phyloP scores from a whole-genome alignment of 2,329 filamentous ascomycete genomes.

The Pyrenophora seminiperda region DNA sequence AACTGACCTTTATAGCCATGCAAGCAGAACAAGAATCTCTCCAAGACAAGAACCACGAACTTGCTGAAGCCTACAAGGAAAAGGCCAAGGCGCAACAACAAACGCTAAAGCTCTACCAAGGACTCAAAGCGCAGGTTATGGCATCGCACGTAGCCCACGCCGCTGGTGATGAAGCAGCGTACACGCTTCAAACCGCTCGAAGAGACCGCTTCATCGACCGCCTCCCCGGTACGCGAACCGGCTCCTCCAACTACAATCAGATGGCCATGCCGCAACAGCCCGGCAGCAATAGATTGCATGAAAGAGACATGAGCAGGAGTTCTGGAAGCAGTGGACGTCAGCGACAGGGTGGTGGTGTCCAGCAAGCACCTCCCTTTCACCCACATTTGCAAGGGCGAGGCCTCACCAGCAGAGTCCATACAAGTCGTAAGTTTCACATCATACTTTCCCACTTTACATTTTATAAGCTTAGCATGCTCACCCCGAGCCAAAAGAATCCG shows the following conservation, averaged over 20 bases:
- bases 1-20: constrained; percentile 53
- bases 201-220: constrained; percentile 40
- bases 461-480: constrained; percentile 4
- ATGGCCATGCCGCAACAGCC: constrained; percentile 21
- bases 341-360: constrained; percentile 26
- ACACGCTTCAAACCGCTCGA: constrained; percentile 33
- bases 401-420: constrained; percentile 17
- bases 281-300: constrained; percentile 21
- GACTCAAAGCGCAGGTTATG: constrained; percentile 62
- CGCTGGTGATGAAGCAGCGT: constrained; percentile 55
- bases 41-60: constrained; percentile 72
- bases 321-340: constrained; percentile 31
- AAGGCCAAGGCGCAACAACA: constrained; percentile 73
- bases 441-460: not conserved
- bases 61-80: constrained; percentile 68
- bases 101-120: constrained; percentile 65
- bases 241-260: constrained; percentile 31
- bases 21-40: constrained; percentile 66
- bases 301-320: constrained; percentile 30
- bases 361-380: constrained; percentile 25
- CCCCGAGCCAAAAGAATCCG: constrained; percentile 29
- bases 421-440: constrained; percentile 30
- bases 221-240: constrained; percentile 37
- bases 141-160: constrained; percentile 60
- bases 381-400: constrained; percentile 28